These are phyloP conservation scores for Colletotrichum lini DNA, from an alignment of 2,329 filamentous ascomycete genomes.

Conservation along the genomic window DNA sequence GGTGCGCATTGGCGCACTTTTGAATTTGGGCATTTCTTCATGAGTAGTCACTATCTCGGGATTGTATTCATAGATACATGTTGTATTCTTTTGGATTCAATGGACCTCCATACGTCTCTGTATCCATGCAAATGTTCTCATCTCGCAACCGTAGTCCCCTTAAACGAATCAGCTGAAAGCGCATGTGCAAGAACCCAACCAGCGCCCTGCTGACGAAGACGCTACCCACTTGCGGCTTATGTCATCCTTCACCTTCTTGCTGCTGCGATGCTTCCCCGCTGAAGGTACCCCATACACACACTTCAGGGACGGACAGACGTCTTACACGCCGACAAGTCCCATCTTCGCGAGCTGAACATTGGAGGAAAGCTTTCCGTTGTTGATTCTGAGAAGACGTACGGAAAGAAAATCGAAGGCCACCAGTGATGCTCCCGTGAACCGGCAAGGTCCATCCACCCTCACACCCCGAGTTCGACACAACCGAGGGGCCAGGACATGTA, in stretches of 20 bases:
- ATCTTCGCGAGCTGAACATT: neutral
- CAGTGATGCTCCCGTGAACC: neutral
- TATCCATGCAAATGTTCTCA: neutral
- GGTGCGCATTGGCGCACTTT: slow-evolving; percentile 42
- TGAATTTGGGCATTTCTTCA: slow-evolving; percentile 38
- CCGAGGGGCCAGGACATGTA: too few relatives aligned
- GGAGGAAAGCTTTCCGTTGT: neutral
- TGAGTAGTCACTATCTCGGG: slow-evolving; percentile 30
- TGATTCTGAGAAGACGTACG: too few relatives aligned
- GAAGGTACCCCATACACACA: neutral
- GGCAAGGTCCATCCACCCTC: slow-evolving; percentile 7
- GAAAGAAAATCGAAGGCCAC: too few relatives aligned
- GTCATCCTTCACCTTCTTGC: neutral
- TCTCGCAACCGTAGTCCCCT: too few relatives aligned
- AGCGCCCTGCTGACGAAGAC: slow-evolving; percentile 6
- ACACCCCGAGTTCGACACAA: too few relatives aligned
- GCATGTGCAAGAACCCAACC: slow-evolving; percentile 1
- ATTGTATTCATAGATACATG: slow-evolving; percentile 43
- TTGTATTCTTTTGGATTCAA: slow-evolving; percentile 38
- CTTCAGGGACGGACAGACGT: neutral
- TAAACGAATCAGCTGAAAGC: neutral
- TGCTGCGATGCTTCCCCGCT: neutral
- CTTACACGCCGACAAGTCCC: neutral
- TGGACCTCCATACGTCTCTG: slow-evolving; percentile 26
- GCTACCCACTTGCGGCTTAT: neutral